Conservation (phyloP, 257 asterid genomes). For the Solanum sejunctum region DNA sequence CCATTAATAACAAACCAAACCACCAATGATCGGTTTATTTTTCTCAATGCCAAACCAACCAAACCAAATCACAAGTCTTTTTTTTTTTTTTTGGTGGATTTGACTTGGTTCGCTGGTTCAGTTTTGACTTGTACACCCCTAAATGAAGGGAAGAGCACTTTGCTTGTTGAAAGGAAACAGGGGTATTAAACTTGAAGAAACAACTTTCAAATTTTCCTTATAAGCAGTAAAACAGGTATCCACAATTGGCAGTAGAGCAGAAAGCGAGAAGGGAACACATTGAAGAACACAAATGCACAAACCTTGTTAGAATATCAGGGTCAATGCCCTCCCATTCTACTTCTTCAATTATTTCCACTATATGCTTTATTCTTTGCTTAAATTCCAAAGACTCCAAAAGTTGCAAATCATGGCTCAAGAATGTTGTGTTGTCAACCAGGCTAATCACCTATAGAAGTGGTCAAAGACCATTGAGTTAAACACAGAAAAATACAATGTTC, state of each 20-base stretch:
- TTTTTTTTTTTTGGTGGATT: too few relatives aligned
- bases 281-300: not conserved
- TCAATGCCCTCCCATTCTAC: slow-evolving; percentile 74
- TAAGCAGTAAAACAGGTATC: not conserved
- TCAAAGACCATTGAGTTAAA: not conserved
- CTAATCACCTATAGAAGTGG: slow-evolving; percentile 48
- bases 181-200: not conserved
- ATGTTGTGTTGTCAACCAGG: slow-evolving; percentile 38
- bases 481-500: not conserved
- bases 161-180: not conserved
- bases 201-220: not conserved
- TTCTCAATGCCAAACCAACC: too few relatives aligned
- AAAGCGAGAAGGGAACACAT: not conserved
- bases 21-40: too few relatives aligned
- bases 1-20: too few relatives aligned
- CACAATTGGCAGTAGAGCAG: not conserved
- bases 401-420: slow-evolving; percentile 82
- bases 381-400: slow-evolving; percentile 92
- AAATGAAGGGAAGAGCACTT: not conserved
- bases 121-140: too few relatives aligned
- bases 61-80: too few relatives aligned
- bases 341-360: slow-evolving; percentile 78
- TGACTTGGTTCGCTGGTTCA: too few relatives aligned
- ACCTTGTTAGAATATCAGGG: slow-evolving; percentile 93
- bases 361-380: slow-evolving; percentile 78